phyloP scores from a whole-genome alignment of 2,329 filamentous ascomycete species.

The Aspergillus brunneoviolaceus region DNA sequence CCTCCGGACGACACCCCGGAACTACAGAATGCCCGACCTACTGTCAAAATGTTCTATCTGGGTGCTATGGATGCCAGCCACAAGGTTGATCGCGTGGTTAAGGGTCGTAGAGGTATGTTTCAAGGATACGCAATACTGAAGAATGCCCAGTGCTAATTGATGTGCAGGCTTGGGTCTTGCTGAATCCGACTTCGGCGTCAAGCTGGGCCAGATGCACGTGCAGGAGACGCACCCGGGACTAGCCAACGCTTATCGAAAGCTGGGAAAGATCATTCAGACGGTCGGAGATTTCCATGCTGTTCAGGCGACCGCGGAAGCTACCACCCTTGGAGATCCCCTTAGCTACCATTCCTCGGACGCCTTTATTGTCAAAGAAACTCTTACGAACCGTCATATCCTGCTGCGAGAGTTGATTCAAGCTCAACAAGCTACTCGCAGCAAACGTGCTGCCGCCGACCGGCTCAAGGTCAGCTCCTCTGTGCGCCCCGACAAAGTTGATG shows the following conservation, averaged over 20 bases:
- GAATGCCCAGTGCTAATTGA: not conserved
- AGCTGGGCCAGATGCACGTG: slow-evolving; percentile 79
- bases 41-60: slow-evolving; percentile 94
- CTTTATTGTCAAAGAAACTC: slow-evolving; percentile 95
- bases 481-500: slow-evolving; percentile 91
- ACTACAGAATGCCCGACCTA: slow-evolving; percentile 80
- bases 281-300: slow-evolving; percentile 94
- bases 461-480: slow-evolving; percentile 85
- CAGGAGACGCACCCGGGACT: slow-evolving; percentile 90
- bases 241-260: slow-evolving; percentile 86
- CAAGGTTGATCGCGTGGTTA: slow-evolving; percentile 92
- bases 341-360: slow-evolving; percentile 94
- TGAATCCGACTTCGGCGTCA: slow-evolving; percentile 90
- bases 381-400: slow-evolving; percentile 96
- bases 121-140: not conserved
- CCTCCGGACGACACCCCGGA: slow-evolving; percentile 97
- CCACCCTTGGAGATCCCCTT: slow-evolving; percentile 87
- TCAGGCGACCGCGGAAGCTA: slow-evolving; percentile 94
- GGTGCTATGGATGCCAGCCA: slow-evolving; percentile 96
- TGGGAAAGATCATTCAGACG: slow-evolving; percentile 89
- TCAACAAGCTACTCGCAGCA: slow-evolving; percentile 78
- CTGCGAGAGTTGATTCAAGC: slow-evolving; percentile 90
- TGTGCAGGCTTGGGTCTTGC: slow-evolving; percentile 76
- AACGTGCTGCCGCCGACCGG: slow-evolving; percentile 81
- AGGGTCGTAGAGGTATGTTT: slow-evolving; percentile 76